These are phyloP conservation scores for Lasiosphaeria ovina DNA, from an alignment of 495 filamentous ascomycete species.

Conservation along the genomic window DNA sequence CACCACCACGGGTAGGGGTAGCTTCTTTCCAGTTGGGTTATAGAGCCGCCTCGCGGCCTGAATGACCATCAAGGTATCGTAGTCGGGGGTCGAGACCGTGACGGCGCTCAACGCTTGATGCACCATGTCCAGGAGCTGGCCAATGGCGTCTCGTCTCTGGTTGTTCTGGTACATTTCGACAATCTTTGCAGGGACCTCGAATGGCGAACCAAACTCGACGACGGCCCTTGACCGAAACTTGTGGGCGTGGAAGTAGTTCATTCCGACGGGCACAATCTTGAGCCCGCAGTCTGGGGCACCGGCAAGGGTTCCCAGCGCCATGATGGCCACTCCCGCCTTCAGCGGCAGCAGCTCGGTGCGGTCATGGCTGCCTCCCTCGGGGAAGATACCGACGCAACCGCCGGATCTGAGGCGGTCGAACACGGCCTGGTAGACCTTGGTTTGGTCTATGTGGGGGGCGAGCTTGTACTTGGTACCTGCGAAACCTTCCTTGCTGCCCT, in stretches of 20 bases:
- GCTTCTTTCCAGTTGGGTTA: slow-evolving; percentile 89
- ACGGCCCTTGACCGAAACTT: slow-evolving; percentile 98
- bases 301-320: slow-evolving; percentile 93
- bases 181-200: slow-evolving; percentile 76
- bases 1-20: slow-evolving; percentile 90
- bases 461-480: slow-evolving; percentile 80
- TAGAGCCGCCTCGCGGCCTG: slow-evolving; percentile 94
- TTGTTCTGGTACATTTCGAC: slow-evolving; percentile 83
- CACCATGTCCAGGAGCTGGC: slow-evolving; percentile 76
- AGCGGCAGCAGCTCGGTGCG: slow-evolving; percentile 88
- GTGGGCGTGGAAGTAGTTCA: slow-evolving; percentile 99
- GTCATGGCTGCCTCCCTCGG: slow-evolving; percentile 96
- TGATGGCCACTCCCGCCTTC: slow-evolving; percentile 97
- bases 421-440: slow-evolving; percentile 87
- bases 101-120: slow-evolving; percentile 82
- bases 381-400: slow-evolving; percentile 95
- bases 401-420: slow-evolving; percentile 76
- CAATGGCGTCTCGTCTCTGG: slow-evolving; percentile 80
- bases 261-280: slow-evolving; percentile 98
- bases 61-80: slow-evolving; percentile 96
- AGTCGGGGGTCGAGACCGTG: slow-evolving; percentile 91
- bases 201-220: slow-evolving; percentile 87
- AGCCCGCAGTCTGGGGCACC: slow-evolving; percentile 85
- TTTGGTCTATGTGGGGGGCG: slow-evolving; percentile 93
- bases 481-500: slow-evolving; percentile 58